Percentiles rank a stretch among this genome's conserved stretches.
These are phyloP conservation scores for Chalciporus piperatus DNA, from an alignment of 768 basidiomycete species.

Conservation along the genomic window DNA sequence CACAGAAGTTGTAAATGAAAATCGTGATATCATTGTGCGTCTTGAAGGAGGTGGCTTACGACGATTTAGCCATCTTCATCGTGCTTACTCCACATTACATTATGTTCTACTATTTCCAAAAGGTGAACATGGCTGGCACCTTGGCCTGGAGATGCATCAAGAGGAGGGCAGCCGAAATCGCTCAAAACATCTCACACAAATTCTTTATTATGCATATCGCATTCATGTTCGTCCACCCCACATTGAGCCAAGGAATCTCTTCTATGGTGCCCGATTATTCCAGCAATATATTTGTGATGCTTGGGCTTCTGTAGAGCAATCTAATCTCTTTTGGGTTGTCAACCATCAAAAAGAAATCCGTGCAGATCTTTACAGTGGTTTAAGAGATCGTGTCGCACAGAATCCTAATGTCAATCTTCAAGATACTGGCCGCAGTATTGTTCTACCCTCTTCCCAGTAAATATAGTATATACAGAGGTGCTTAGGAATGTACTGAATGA, in stretches of 20 bases:
- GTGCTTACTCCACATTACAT: constrained; percentile 37
- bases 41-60: constrained; percentile 23
- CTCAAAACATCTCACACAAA: constrained; percentile 28
- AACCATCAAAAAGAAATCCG: constrained; percentile 36
- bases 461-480: no score
- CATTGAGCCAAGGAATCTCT: constrained; percentile 25
- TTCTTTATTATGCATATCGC: constrained; percentile 31
- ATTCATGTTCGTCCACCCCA: constrained; percentile 20
- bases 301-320: constrained; percentile 45
- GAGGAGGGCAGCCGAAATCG: background rate
- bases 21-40: constrained; percentile 36
- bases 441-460: constrained; percentile 39
- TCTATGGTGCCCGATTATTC: constrained; percentile 38
- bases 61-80: constrained; percentile 34
- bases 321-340: constrained; percentile 32
- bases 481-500: no score
- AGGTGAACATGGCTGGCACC: constrained; percentile 39
- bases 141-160: constrained; percentile 12
- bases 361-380: constrained; percentile 34
- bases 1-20: constrained; percentile 1
- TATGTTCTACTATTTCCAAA: constrained; percentile 45
- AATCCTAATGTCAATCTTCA: constrained; percentile 25
- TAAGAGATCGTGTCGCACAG: constrained; percentile 29
- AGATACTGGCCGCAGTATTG: constrained; percentile 31
- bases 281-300: constrained; percentile 45